Evolutionary conservation across 768 basidiomycete species (phyloP).

Genomic region (Macrolepiota albuminosa): DNA sequence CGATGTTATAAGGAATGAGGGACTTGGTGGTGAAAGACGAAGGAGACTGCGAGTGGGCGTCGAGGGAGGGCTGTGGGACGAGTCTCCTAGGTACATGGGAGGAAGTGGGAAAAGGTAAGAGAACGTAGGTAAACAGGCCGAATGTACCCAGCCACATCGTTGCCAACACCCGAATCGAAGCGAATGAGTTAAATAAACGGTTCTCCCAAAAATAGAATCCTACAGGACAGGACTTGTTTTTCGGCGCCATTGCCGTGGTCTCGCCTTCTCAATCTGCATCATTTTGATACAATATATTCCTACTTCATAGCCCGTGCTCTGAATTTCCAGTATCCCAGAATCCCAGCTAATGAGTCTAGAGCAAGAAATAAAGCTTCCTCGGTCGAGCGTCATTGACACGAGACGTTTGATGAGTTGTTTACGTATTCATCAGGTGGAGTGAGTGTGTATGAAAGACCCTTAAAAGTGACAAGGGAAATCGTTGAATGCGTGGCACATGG

Average conservation of each 20-base stretch:
- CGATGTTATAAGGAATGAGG: conserved; percentile 14
- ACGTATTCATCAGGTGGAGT: background rate
- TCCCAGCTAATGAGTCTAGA: background rate
- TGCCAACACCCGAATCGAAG: conserved; percentile 13
- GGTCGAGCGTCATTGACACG: background rate
- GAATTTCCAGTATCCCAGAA: background rate
- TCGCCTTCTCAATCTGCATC: background rate
- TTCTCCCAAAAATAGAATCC: conserved; percentile 11
- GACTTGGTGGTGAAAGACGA: conserved; percentile 7
- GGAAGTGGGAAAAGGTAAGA: conserved; percentile 17
- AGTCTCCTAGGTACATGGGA: conserved; percentile 20
- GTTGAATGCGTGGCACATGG: background rate
- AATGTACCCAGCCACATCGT: conserved; percentile 10
- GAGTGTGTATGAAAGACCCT: background rate
- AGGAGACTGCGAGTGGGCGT: conserved; percentile 29
- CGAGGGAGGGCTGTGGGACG: conserved; percentile 24
- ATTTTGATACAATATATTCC: background rate
- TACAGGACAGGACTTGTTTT: background rate
- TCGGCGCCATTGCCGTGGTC: background rate
- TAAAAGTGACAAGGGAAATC: background rate
- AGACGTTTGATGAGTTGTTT: background rate
- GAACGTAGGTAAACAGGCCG: conserved; percentile 11
- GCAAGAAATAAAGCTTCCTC: background rate
- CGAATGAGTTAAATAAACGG: conserved; percentile 5
- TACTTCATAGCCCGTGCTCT: background rate